Base-by-base conservation (phyloP, 1,284 basidiomycete species). In the Rhodotorula sp. region DNA sequence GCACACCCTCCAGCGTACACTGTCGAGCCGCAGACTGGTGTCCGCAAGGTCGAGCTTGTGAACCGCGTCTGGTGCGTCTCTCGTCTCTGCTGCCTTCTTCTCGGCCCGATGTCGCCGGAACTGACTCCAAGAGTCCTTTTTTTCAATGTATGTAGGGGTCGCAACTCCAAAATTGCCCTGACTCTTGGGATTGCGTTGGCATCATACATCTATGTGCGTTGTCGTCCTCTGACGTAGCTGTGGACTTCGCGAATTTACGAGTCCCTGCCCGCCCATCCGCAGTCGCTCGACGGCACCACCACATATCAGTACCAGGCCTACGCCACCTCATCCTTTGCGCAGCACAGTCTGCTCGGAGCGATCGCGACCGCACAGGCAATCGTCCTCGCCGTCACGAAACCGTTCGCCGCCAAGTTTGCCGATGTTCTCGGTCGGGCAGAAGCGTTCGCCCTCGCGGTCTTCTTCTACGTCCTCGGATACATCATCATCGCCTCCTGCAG, bases 361-460 rank as follows among this genome's bases (percentile, higher is more conserved):
- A 67, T 76, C 64, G 66, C 26, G 14, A 72, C 70, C 26, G 73
- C 68, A 0, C 70, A 72, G 54, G 73, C 83, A 2, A 84, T 85
- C 79, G 83, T 85, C 68, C 83, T 88, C 70, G 87, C 87, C 31
- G 85, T 88, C 59, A 87, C 90, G 51, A 92, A 92, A 82, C 91
- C 91, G 2, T 85, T 91, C 59, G 88, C 91, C 77, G 91, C 91
- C 5, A 92, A 91, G 81, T 81, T 92, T 49, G 87, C 90, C 3
- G 91, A 93, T 78, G 86, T 90, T 43, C 78, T 84, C 18, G 85
- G 85, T 2, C 82, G 85, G 59, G 83, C 82, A 0, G 83, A 85
- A 72, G 83, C 90, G 0, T 91, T 89, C 77, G 81, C 87, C 58
- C 78, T 86, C 59, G 87, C 90, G 64, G 82, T 83, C 8, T 58